Evolutionary conservation across 148 eudicot species (phyloP).

Genomic region (Dianthus caryophyllus): DNA sequence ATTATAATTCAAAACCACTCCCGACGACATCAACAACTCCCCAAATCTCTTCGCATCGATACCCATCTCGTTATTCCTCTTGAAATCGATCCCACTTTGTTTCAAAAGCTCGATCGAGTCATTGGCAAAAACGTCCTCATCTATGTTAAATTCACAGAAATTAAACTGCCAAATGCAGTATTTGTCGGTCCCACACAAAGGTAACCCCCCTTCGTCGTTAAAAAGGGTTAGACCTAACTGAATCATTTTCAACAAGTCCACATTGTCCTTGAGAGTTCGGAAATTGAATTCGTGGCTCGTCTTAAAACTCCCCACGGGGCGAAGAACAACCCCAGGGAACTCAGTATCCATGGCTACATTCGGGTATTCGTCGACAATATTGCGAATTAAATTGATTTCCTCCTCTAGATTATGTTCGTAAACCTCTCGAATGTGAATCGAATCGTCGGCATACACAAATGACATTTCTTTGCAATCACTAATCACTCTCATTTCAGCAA

Average conservation of each 20-base stretch:
- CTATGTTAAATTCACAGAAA: conserved; percentile 45
- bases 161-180: conserved; percentile 57
- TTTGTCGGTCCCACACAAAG: conserved; percentile 43
- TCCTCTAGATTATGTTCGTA: conserved; percentile 42
- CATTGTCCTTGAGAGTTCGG: conserved; percentile 44
- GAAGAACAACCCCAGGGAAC: conserved; percentile 45
- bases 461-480: conserved; percentile 29
- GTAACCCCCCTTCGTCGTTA: conserved; percentile 41
- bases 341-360: conserved; percentile 55
- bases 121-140: conserved; percentile 45
- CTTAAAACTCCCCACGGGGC: conserved; percentile 40
- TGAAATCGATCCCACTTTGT: conserved; percentile 46
- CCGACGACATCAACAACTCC: conserved; percentile 55
- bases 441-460: conserved; percentile 35
- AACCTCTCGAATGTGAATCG: conserved; percentile 45
- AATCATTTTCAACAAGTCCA: conserved; percentile 49
- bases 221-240: conserved; percentile 47
- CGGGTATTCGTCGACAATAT: conserved; percentile 38
- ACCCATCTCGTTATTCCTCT: conserved; percentile 41
- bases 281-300: conserved; percentile 35
- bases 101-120: conserved; percentile 50
- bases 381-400: conserved; percentile 38
- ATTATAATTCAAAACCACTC: conserved; percentile 41
- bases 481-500: neutral
- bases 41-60: conserved; percentile 43